Base-by-base conservation (phyloP, 106 monocot genomes). In the Acorus calamus region DNA sequence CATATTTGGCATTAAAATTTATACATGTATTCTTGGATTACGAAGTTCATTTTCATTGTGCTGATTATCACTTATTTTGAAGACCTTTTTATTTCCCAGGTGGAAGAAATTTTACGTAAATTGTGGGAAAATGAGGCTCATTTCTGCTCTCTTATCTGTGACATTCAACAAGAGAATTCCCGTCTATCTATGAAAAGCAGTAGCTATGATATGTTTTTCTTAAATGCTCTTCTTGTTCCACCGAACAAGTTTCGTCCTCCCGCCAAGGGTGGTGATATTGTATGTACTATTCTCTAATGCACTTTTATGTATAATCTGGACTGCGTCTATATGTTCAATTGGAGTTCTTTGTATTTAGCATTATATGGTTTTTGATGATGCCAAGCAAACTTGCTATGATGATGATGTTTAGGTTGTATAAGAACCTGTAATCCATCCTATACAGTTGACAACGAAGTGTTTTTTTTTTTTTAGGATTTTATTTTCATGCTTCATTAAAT, bases 221-320 rank as follows among this genome's bases (percentile, higher is more conserved):
- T 96, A 70, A 87, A 85, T 63, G 68, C 69, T 74, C 81, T 96
- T 77, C 76, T 87, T 71, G 90, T 96, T 60, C 77, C 94, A 42
- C 90, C 94, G 47, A 90, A 66, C 78, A 84, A 76, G 68, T 96
- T 96, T 50, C 90, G 94, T 6, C 90, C 94, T 8, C 50, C 82
- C 56, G 84, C 82, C 10, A 59, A 45, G 10, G 46, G 41, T 53
- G 41, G 42, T 52, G 14, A 8, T 48, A 45, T 13, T 74, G 75
- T 61, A 66, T 83, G 83, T 46, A 75, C 80, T 2, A 55, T 14
- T 61, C 9, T 46, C 61, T 28, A 28, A 28, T 28, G 28, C 28
- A 28, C 28, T 28, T 28, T 28, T 28, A 28, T 28, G 28, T 28
- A 28, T 28, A 28, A 28, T 28, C 1, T 28, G 28, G 28, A 28